Base-by-base conservation (phyloP, 116 monocot genomes). In the Thalassia testudinum region DNA sequence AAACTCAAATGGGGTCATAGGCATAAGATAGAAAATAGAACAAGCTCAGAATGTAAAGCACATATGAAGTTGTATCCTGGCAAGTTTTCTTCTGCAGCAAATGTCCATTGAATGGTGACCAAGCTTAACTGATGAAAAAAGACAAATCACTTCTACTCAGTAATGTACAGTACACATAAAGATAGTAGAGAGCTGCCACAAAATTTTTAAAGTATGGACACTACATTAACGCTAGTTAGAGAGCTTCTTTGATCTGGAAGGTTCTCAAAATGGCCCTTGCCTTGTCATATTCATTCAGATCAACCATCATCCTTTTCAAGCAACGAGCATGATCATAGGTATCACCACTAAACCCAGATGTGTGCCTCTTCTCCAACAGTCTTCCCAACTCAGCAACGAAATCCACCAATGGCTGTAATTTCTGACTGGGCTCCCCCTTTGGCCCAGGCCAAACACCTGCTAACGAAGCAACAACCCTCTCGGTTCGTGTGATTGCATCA, bases 231-330 rank as follows among this genome's bases (percentile, higher is more conserved):
- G n/a, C n/a, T n/a, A n/a, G n/a, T 40, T 68, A 88, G 38, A 95
- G 76, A 58, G 95, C 88, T 70, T 95, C 88, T 72, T 77, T 88
- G 50, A 95, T 78, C 27, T 95, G 79, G 68, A 95, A 95, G 18
- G 61, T 67, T 53, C 64, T 88, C 59, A 82, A 66, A 38, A 95
- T 72, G 0, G 61, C 70, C 65, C 85, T 87, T 37, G 95, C 95
- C 62, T 66, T 78, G 29, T 95, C 95, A 64, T 95, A 88, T 64
- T 88, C 85, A 69, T 88, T 85, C 25, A 95, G 74, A 8, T 74
- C 66, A 53, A 95, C 88, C 67, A 95, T 52, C 65, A 88, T 85
- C 27, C 74, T 72, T 64, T 95, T 95, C 58, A 95, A 55, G 24
- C 88, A 66, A 21, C 85, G 81, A 42, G 85, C 95, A 67, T 88